phyloP scores from a whole-genome alignment of 139 green algal genomes.

The Monoraphidium neglectum region DNA sequence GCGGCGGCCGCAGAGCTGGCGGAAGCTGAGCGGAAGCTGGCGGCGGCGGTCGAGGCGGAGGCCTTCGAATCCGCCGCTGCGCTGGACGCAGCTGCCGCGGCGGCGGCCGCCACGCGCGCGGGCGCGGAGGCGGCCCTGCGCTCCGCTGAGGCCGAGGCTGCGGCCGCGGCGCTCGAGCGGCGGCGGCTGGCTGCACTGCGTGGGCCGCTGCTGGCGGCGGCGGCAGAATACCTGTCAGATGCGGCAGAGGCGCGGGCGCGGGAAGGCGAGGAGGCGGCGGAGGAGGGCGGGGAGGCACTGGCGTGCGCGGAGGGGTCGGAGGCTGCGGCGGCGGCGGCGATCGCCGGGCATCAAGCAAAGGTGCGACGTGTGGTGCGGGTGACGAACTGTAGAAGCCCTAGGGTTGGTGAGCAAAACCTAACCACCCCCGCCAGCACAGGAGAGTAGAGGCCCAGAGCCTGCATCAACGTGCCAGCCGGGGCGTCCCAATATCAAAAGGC shows the following conservation, averaged over 20 bases:
- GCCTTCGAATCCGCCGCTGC: slow-evolving; percentile 52
- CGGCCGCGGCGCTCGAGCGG: slow-evolving; percentile 1
- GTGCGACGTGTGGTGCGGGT: too few relatives aligned
- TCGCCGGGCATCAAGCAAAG: too few relatives aligned
- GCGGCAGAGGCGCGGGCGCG: too few relatives aligned
- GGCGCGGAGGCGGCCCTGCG: neutral
- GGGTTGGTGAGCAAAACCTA: too few relatives aligned
- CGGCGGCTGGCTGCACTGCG: slow-evolving; percentile 17
- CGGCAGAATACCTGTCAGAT: too few relatives aligned
- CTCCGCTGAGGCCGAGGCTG: neutral
- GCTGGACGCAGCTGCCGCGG: slow-evolving; percentile 29
- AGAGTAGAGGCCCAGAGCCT: too few relatives aligned
- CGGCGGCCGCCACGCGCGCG: neutral
- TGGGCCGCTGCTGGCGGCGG: neutral
- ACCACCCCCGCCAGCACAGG: too few relatives aligned
- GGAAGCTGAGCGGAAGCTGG: slow-evolving; percentile 14
- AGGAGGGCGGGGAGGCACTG: too few relatives aligned
- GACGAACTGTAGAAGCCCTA: too few relatives aligned
- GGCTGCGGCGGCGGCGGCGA: slow-evolving; percentile 1
- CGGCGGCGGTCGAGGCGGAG: slow-evolving; percentile 49
- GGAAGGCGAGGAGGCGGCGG: too few relatives aligned
- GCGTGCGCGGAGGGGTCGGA: neutral
- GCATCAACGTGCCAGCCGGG: too few relatives aligned
- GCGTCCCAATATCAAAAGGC: too few relatives aligned
- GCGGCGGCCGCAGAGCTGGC: neutral